Evolutionary conservation across 106 monocot genomes (phyloP).

Genomic region (Triglochin maritima): DNA sequence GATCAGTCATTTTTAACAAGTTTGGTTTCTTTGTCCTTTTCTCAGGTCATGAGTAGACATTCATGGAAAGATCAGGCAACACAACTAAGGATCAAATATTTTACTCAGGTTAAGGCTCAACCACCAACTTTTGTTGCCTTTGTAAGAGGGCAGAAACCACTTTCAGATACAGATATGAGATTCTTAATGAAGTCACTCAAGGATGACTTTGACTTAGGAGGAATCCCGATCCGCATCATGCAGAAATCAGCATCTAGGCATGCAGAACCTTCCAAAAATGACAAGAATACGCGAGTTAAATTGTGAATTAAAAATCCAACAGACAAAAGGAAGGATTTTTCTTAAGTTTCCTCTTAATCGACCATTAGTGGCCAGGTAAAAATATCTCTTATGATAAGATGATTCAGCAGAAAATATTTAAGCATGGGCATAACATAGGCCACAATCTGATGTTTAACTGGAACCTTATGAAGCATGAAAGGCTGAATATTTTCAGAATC

Average conservation of each 20-base stretch:
- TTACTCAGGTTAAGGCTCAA: slow-evolving; percentile 94
- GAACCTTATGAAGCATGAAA: too few relatives aligned
- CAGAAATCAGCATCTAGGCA: slow-evolving; percentile 52
- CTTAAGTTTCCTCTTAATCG: slow-evolving; percentile 14
- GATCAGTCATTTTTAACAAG: too few relatives aligned
- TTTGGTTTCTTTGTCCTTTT: not conserved
- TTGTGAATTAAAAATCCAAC: slow-evolving; percentile 22
- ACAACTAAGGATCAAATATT: slow-evolving; percentile 84
- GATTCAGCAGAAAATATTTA: not conserved
- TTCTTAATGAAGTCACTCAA: slow-evolving; percentile 78
- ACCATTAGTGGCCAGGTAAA: not conserved
- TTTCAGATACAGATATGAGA: slow-evolving; percentile 66
- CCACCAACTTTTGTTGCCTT: slow-evolving; percentile 95
- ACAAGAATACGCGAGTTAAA: slow-evolving; percentile 7
- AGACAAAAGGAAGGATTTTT: slow-evolving; percentile 46
- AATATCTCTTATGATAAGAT: not conserved
- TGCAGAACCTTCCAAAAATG: slow-evolving; percentile 1
- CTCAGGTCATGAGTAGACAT: slow-evolving; percentile 95
- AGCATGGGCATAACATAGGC: not conserved
- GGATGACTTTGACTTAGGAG: slow-evolving; percentile 89
- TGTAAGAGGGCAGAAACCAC: slow-evolving; percentile 59
- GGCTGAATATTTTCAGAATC: too few relatives aligned
- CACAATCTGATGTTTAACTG: too few relatives aligned
- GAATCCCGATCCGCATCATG: slow-evolving; percentile 77
- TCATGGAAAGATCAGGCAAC: slow-evolving; percentile 90